Conservation (phyloP, 768 basidiomycete genomes). For the Paxillus rubicundulus region DNA sequence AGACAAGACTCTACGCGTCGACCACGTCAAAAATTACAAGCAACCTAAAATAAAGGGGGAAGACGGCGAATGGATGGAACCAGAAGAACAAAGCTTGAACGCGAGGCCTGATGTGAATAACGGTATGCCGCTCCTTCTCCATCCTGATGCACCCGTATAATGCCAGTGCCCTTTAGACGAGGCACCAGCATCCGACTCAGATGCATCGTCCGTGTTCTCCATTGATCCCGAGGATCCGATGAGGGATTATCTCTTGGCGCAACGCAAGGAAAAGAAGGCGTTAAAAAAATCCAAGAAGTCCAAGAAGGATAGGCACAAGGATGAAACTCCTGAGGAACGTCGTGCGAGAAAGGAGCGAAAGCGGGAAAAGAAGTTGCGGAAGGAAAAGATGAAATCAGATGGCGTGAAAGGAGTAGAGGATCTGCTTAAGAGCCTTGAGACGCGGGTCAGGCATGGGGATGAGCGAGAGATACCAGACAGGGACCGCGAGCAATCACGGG, state of each 20-base stretch:
- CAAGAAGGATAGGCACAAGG: constrained; percentile 64
- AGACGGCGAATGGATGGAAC: constrained; percentile 80
- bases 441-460: constrained; percentile 17
- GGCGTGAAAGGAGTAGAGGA: constrained; percentile 66
- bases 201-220: constrained; percentile 57
- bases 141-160: constrained; percentile 1
- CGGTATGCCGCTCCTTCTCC: constrained; percentile 41
- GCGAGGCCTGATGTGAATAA: constrained; percentile 73
- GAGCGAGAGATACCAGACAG: constrained; percentile 9
- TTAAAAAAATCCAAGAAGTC: constrained; percentile 58
- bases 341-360: constrained; percentile 72
- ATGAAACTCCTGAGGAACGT: constrained; percentile 79
- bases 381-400: constrained; percentile 51
- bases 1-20: constrained; percentile 84
- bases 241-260: constrained; percentile 84
- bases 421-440: constrained; percentile 50
- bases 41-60: constrained; percentile 78
- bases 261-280: constrained; percentile 70
- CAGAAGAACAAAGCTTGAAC: constrained; percentile 84
- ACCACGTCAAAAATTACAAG: constrained; percentile 90
- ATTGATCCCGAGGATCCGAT: constrained; percentile 98
- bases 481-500: constrained; percentile 11
- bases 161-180: constrained; percentile 40
- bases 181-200: constrained; percentile 59
- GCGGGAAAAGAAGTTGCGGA: constrained; percentile 62